Evolutionary conservation across 768 basidiomycete species (phyloP).

Genomic region (Podaxis sp.): DNA sequence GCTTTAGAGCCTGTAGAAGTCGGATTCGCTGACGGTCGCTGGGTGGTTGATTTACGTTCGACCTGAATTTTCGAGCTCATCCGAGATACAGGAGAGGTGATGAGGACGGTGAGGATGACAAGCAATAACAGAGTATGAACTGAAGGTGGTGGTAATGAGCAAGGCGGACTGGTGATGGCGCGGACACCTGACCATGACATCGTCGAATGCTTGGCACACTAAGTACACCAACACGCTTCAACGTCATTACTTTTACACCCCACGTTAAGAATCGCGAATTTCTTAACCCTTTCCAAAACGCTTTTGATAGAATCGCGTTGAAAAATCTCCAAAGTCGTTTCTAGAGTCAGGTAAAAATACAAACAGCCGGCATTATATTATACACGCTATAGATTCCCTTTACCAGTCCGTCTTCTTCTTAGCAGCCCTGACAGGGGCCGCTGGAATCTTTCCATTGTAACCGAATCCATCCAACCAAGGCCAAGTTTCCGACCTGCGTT

Average conservation of each 20-base stretch:
- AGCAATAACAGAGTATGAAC: not conserved
- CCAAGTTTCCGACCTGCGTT: conserved; percentile 74
- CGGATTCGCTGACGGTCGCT: not conserved
- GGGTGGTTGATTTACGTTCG: conserved; percentile 7
- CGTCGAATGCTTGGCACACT: not conserved
- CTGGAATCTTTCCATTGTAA: conserved; percentile 79
- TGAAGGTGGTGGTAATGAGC: conserved; percentile 7
- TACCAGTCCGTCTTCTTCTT: conserved; percentile 74
- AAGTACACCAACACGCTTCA: not conserved
- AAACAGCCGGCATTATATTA: not conserved
- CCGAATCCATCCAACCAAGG: conserved; percentile 98
- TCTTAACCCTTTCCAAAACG: not conserved
- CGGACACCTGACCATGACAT: conserved; percentile 10
- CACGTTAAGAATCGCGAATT: not conserved
- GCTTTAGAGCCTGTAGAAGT: not conserved
- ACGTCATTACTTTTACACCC: not conserved
- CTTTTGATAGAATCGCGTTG: not conserved
- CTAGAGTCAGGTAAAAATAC: conserved; percentile 6
- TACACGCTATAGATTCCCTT: conserved; percentile 16
- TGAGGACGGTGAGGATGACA: not conserved
- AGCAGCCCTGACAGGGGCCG: conserved; percentile 36
- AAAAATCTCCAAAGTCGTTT: conserved; percentile 1
- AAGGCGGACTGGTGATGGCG: not conserved
- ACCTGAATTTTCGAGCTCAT: conserved; percentile 12
- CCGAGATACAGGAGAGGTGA: conserved; percentile 1